A percentile compares a stretch with the other conserved stretches of the same genome.
Conservation (phyloP, 768 basidiomycete genomes). For the Cystobasidium ongulense region DNA sequence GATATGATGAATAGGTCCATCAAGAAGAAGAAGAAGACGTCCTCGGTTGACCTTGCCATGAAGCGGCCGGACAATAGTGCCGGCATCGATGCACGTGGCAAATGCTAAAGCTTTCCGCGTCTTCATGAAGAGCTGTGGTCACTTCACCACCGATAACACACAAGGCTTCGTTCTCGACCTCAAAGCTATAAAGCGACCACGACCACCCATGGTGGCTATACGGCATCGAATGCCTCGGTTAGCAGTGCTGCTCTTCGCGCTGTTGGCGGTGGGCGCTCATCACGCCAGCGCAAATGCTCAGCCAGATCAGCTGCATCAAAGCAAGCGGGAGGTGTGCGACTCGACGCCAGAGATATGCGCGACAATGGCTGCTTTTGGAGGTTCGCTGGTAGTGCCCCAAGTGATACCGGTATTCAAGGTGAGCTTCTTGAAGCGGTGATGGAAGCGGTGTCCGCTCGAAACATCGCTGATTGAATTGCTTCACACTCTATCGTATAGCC, state of each 20-base stretch:
- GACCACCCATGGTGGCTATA: background rate
- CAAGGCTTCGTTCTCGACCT: too few relatives aligned
- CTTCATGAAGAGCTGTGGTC: too few relatives aligned
- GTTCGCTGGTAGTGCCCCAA: slow-evolving; percentile 1
- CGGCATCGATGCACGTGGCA: too few relatives aligned
- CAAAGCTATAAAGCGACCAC: too few relatives aligned
- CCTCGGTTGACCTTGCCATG: too few relatives aligned
- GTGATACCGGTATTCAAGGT: slow-evolving; percentile 7
- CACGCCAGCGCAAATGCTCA: background rate
- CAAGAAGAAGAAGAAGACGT: too few relatives aligned
- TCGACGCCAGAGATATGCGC: slow-evolving; percentile 8
- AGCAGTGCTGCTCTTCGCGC: background rate
- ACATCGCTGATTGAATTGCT: background rate
- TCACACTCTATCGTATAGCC: background rate
- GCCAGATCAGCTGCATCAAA: background rate
- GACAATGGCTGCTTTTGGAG: slow-evolving; percentile 17
- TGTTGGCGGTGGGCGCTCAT: background rate
- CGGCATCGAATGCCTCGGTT: background rate
- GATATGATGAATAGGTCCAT: too few relatives aligned
- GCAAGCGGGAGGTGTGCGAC: background rate
- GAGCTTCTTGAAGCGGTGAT: background rate
- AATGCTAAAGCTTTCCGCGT: too few relatives aligned
- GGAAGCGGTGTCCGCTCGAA: too few relatives aligned
- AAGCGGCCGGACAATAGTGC: too few relatives aligned
- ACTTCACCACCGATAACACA: too few relatives aligned